Evolutionary conservation across 176 grass and related monocot species (phyloP), one percentile per base, ranked within the genome.

Genomic region (Neostapfia colusana): DNA sequence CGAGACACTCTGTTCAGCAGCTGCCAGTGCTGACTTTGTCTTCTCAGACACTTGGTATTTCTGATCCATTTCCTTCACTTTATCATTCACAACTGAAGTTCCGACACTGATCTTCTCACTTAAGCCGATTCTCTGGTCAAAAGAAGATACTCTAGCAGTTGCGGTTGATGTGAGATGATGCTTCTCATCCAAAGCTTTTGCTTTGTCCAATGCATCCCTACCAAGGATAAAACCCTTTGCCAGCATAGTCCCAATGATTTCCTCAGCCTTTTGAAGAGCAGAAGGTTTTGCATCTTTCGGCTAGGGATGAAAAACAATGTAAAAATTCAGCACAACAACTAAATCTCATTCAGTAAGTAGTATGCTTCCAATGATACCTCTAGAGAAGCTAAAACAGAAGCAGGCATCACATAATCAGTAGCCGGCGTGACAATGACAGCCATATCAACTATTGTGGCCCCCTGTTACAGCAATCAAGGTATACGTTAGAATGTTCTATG

Each of bases 391-490:
- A 89, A 76, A 66, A 85, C 85, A 77, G 67, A 60, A 75, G 89
- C 64, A 35, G 95, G 95, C 27, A 92, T 60, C 62, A 90, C 74
- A 84, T 92, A 99, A 70, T 89, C 92, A 43, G 77, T 69, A 45
- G 82, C 79, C 12, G 80, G 91, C 0, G 84, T 85, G 43, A 99
- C 86, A 25, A 90, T 85, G 44, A 99, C 95, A 71, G 92, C 84
- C 87, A 95, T 86, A 83, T 92, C 91, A 57, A 95, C 95, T 92
- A 99, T 95, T 25, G 92, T 99, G 27, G 91, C 95, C 75, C 95
- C 95, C 95, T 99, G 73, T 63, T 26, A 48, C 38, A 85, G 7
- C n/a, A 87, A 55, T 34, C 15, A 69, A 79, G 72, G 37, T 57
- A 24, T 15, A 51, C 6, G 0, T 66, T 21, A 63, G 14, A 78